Evolutionary conservation across 208 protist species (phyloP).

Genomic region (Vickermania spadyakhi): DNA sequence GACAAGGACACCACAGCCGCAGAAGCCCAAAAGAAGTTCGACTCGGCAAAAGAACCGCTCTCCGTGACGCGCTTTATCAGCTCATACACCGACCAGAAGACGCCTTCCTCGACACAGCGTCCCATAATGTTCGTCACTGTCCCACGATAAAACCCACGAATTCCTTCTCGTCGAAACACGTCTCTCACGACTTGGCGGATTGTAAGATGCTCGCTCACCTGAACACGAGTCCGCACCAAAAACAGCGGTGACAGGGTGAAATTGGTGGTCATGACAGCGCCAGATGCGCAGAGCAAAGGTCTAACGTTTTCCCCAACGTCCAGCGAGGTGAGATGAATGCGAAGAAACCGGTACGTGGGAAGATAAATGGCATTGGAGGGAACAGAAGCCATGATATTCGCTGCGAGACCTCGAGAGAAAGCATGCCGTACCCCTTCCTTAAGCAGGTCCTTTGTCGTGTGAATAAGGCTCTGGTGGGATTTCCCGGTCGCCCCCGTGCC

Average conservation of each 20-base stretch:
- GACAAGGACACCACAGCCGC: conserved; percentile 73
- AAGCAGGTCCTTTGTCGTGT: conserved; percentile 63
- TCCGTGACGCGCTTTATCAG: conserved; percentile 70
- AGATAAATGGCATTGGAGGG: conserved; percentile 86
- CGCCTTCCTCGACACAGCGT: conserved; percentile 78
- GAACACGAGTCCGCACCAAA: conserved; percentile 80
- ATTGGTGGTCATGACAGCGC: conserved; percentile 73
- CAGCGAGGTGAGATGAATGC: conserved; percentile 30
- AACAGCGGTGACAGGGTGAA: conserved; percentile 70
- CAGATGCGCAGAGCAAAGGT: conserved; percentile 52
- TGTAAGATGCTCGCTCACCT: conserved; percentile 67
- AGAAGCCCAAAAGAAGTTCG: conserved; percentile 44
- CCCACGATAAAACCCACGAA: conserved; percentile 79
- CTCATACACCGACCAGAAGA: conserved; percentile 87
- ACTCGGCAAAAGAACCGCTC: conserved; percentile 36
- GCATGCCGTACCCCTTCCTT: conserved; percentile 52
- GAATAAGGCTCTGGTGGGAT: conserved; percentile 62
- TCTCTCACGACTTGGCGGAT: conserved; percentile 61
- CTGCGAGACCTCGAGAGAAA: conserved; percentile 65
- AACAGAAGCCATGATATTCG: conserved; percentile 85
- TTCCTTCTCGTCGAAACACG: conserved; percentile 60
- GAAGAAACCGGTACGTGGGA: conserved; percentile 66
- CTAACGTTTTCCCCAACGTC: conserved; percentile 42
- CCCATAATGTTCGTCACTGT: conserved; percentile 74
- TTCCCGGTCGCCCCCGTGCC: conserved; percentile 66